Evolutionary conservation across 345 rosid species (phyloP).

Genomic region (Aquilaria malaccensis): DNA sequence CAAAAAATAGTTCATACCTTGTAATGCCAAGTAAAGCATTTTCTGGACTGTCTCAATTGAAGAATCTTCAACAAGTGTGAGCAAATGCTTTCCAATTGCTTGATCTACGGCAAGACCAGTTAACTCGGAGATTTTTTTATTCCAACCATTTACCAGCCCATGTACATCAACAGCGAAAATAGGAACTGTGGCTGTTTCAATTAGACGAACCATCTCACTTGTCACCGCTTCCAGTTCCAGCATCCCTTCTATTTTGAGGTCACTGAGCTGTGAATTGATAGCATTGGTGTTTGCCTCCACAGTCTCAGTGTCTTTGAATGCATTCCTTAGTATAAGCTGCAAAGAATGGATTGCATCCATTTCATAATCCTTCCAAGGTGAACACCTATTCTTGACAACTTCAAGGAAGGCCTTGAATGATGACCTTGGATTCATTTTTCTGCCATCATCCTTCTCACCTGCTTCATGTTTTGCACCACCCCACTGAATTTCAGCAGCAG

Average conservation of each 20-base stretch:
- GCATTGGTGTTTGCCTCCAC: slow-evolving; percentile 34
- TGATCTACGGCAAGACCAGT: slow-evolving; percentile 76
- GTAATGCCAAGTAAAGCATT: slow-evolving; percentile 69
- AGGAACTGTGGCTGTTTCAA: slow-evolving; percentile 91
- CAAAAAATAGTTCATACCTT: slow-evolving; percentile 43
- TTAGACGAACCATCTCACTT: slow-evolving; percentile 87
- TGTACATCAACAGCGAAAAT: slow-evolving; percentile 85
- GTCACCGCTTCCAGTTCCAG: slow-evolving; percentile 95
- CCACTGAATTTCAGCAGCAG: slow-evolving; percentile 85
- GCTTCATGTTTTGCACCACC: slow-evolving; percentile 95
- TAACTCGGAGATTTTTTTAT: slow-evolving; percentile 78
- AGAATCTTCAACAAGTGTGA: slow-evolving; percentile 80
- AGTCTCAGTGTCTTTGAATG: slow-evolving; percentile 51
- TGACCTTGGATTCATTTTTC: slow-evolving; percentile 95
- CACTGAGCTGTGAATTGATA: slow-evolving; percentile 58
- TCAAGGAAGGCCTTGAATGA: slow-evolving; percentile 95
- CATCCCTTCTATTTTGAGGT: slow-evolving; percentile 73
- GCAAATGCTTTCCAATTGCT: slow-evolving; percentile 83
- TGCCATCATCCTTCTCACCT: slow-evolving; percentile 65
- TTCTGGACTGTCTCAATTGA: slow-evolving; percentile 50
- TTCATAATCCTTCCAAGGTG: slow-evolving; percentile 95
- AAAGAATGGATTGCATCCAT: slow-evolving; percentile 97
- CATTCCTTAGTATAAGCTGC: slow-evolving; percentile 87
- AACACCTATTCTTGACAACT: slow-evolving; percentile 77
- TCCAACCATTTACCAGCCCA: slow-evolving; percentile 93